Base-by-base conservation (phyloP, 1,284 basidiomycete genomes). In the Ceratorhiza oryzae-sativae region DNA sequence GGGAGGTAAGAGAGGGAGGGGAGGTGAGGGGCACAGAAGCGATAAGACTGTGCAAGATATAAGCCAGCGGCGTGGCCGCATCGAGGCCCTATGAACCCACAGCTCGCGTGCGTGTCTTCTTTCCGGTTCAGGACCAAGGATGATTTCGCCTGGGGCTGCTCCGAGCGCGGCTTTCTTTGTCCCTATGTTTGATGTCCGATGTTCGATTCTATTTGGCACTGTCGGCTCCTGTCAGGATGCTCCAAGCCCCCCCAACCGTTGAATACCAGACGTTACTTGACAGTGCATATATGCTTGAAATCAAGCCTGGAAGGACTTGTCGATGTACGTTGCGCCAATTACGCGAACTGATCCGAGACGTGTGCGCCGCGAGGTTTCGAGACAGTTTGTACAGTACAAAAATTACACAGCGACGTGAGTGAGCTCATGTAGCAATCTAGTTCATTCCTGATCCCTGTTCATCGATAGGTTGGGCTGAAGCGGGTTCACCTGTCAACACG, bases 321-420 rank as follows among this genome's bases (percentile, higher is more conserved):
- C 12, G 4, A 53, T 25, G 6, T 23, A 27, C 23, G 20, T 10
- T 56, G 53, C 53, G 53, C 34, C 27, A 56, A 56, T 56, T 56
- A 56, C 53, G 53, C 53, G 53, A 56, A 25, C 48, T 49, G 53
- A 56, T 56, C 53, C 53, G 53, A n/a, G 48, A 49, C 48, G 48
- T 49, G 48, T 25, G 20, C 53, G 53, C 53, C 53, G 53, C 53
- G 53, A 56, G 53, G 53, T 56, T 56, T 34, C 34, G 53, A 56
- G 27, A 56, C 53, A 32, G 34, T 3, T 30, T 56, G 53, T 34
- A 36, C 34, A 56, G 34, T 34, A 56, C 53, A 32, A 56, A 56
- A 34, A n/a, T 32, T 53, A 27, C 46, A 48, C 15, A 18, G 20
- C 15, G 46, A 18, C 18, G 23, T 34, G 53, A 36, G 27, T 56